These are phyloP conservation scores for Alternaria sp. DNA, from an alignment of 2,329 filamentous ascomycete genomes.

Conservation along the genomic window DNA sequence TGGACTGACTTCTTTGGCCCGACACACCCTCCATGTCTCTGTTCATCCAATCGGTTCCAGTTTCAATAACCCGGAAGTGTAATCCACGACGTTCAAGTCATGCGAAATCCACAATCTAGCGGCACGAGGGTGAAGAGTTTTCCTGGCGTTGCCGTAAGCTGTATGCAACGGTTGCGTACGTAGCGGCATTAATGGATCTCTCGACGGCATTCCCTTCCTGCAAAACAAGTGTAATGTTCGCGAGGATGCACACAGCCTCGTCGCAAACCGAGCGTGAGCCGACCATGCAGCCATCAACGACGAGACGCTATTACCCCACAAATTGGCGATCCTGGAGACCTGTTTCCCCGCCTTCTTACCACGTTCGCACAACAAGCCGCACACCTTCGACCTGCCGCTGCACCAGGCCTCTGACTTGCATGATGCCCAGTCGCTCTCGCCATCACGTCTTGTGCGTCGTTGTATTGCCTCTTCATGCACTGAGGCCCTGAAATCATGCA, in stretches of 20 bases:
- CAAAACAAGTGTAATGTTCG: slow-evolving; percentile 22
- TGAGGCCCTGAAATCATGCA: slow-evolving; percentile 25
- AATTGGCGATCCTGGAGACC: slow-evolving; percentile 39
- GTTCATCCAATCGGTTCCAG: not conserved
- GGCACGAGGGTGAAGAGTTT: slow-evolving; percentile 33
- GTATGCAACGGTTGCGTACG: slow-evolving; percentile 20
- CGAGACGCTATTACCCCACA: slow-evolving; percentile 48
- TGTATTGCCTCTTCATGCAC: slow-evolving; percentile 26
- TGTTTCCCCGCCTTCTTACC: slow-evolving; percentile 46
- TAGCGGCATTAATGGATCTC: slow-evolving; percentile 5
- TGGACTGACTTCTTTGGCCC: not conserved
- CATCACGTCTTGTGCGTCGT: slow-evolving; percentile 19
- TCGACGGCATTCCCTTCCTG: slow-evolving; percentile 16
- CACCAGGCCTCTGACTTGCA: slow-evolving; percentile 42
- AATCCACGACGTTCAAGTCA: not conserved
- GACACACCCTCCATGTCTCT: not conserved
- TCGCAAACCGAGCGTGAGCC: slow-evolving; percentile 30
- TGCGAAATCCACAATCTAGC: slow-evolving; percentile 3
- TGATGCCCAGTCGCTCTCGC: slow-evolving; percentile 38
- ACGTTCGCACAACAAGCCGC: slow-evolving; percentile 35
- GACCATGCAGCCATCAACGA: slow-evolving; percentile 28
- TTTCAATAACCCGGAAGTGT: not conserved
- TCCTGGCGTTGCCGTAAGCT: slow-evolving; percentile 22
- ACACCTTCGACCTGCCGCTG: slow-evolving; percentile 25
- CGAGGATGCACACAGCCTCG: slow-evolving; percentile 34